Evolutionary conservation across 306 rosid genomes (phyloP).

Genomic region (Prunus davidiana): DNA sequence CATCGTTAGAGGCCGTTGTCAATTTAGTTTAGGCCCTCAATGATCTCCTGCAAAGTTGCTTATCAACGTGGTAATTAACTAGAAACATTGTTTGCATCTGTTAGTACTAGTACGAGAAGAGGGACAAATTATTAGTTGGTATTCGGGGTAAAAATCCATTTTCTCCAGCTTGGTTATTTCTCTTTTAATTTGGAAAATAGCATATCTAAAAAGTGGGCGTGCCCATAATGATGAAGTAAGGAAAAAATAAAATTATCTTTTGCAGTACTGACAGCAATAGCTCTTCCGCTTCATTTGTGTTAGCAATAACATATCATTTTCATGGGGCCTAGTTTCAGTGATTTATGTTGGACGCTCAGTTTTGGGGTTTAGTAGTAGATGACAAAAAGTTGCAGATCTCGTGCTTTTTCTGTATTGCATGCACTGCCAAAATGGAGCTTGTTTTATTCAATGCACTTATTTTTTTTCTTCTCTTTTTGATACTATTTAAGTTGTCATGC

Average conservation of each 20-base stretch:
- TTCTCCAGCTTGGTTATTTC: slow-evolving; percentile 21
- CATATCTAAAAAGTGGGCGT: slow-evolving; percentile 11
- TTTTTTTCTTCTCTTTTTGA: background rate
- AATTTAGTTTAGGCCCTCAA: background rate
- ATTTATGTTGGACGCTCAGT: slow-evolving; percentile 32
- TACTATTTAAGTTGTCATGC: background rate
- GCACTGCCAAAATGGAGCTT: slow-evolving; percentile 38
- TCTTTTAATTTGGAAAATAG: slow-evolving; percentile 8
- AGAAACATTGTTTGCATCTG: slow-evolving; percentile 10
- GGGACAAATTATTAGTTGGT: background rate
- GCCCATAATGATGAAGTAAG: slow-evolving; percentile 27
- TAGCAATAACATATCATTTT: slow-evolving; percentile 34
- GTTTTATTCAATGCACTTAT: slow-evolving; percentile 33
- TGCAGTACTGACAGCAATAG: slow-evolving; percentile 28
- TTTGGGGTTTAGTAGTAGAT: slow-evolving; percentile 32
- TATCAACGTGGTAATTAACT: slow-evolving; percentile 2
- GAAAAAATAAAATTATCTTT: slow-evolving; percentile 16
- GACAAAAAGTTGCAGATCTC: slow-evolving; percentile 44
- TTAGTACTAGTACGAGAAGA: background rate
- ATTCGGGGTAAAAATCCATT: background rate
- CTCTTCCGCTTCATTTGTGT: slow-evolving; percentile 35
- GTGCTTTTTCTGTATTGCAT: slow-evolving; percentile 28
- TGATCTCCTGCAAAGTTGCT: slow-evolving; percentile 4
- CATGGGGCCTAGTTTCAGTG: slow-evolving; percentile 47
- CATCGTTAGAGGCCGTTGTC: background rate